Evolutionary conservation across 2,329 filamentous ascomycete genomes (phyloP).

Genomic region (Colletotrichum brevisporum): DNA sequence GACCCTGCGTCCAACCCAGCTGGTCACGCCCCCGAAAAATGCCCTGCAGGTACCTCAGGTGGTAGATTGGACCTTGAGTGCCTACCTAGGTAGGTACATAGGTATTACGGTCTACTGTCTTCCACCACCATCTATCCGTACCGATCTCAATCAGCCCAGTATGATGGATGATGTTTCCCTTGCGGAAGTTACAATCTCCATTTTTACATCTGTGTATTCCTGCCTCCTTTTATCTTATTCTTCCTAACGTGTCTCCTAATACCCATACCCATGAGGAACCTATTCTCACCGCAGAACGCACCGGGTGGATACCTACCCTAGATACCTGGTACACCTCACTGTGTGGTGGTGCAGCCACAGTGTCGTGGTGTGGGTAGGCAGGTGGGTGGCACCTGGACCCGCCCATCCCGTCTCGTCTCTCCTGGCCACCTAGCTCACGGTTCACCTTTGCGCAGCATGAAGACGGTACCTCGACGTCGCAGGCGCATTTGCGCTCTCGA

Average conservation of each 20-base stretch:
- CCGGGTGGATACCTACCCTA: not conserved
- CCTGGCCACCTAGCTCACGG: not conserved
- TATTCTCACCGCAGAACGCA: conserved; percentile 26
- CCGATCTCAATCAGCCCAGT: too few relatives aligned
- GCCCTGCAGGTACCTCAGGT: not conserved
- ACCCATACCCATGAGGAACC: too few relatives aligned
- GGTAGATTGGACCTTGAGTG: too few relatives aligned
- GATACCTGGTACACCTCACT: not conserved
- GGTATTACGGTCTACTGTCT: too few relatives aligned
- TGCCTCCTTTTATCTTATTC: not conserved
- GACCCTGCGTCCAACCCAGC: not conserved
- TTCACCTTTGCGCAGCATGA: conserved; percentile 10
- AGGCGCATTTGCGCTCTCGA: conserved; percentile 35
- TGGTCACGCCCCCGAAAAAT: not conserved
- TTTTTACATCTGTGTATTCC: not conserved
- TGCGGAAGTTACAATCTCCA: too few relatives aligned
- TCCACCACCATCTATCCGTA: too few relatives aligned
- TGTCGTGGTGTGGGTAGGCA: too few relatives aligned
- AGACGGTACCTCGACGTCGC: conserved; percentile 32
- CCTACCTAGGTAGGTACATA: too few relatives aligned
- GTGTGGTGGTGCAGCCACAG: too few relatives aligned
- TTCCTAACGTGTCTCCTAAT: too few relatives aligned
- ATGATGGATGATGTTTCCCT: too few relatives aligned
- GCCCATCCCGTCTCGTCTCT: conserved; percentile 35
- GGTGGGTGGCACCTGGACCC: conserved; percentile 37